These are phyloP conservation scores for Aplosporella prunicola DNA, from an alignment of 2,329 filamentous ascomycete species.

Conservation along the genomic window DNA sequence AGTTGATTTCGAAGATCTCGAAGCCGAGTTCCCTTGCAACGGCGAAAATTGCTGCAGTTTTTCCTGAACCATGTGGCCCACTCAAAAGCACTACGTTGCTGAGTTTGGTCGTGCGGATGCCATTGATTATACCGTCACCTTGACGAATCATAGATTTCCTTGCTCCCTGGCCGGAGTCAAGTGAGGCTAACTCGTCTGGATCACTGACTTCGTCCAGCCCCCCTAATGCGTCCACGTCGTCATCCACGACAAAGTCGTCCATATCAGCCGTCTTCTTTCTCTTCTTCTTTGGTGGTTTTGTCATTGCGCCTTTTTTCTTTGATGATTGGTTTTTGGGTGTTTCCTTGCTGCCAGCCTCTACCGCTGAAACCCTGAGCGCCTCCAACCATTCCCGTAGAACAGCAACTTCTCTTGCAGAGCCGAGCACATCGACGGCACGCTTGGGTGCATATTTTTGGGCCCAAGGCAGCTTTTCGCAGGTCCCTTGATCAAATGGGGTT, in stretches of 20 bases:
- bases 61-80: conserved; percentile 82
- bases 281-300: conserved; percentile 48
- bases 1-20: conserved; percentile 90
- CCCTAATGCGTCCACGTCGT: conserved; percentile 18
- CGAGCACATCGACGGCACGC: conserved; percentile 62
- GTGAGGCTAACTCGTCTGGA: conserved; percentile 35
- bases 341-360: conserved; percentile 51
- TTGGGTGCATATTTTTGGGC: conserved; percentile 73
- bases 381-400: conserved; percentile 75
- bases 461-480: conserved; percentile 68
- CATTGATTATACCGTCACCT: conserved; percentile 23
- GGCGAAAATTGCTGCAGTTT: conserved; percentile 86
- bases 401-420: conserved; percentile 58
- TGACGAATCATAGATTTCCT: conserved; percentile 30
- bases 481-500: conserved; percentile 71
- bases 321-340: conserved; percentile 9
- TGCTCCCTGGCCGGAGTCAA: conserved; percentile 16
- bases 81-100: conserved; percentile 79
- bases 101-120: conserved; percentile 37
- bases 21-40: conserved; percentile 86
- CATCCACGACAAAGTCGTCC: conserved; percentile 28
- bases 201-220: conserved; percentile 58
- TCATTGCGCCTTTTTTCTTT: conserved; percentile 13
- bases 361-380: conserved; percentile 63
- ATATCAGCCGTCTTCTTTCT: conserved; percentile 38